Evolutionary conservation across 1,284 basidiomycete species (phyloP), one percentile per base, ranked within the genome.

Genomic region (Trametes hirsuta): DNA sequence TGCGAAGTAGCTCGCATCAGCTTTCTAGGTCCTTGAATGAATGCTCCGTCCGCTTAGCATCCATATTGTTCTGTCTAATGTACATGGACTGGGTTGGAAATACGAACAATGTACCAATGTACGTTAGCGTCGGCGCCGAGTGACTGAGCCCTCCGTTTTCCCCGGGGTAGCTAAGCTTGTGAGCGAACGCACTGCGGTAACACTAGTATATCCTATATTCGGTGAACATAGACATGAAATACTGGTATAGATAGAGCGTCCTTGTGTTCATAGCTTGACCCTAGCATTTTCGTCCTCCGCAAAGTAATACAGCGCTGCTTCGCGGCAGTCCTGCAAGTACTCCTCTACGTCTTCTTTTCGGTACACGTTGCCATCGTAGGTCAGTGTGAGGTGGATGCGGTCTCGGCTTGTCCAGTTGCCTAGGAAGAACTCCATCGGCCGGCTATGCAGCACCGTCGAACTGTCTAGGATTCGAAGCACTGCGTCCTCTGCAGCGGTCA

Each of bases 291-390:
- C 51, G 1, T 18, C 36, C 4, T 46, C 18, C 14, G 30, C 57
- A 18, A 70, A 37, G 55, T 68, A 69, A 18, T 59, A 56, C 36
- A 66, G 14, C 34, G 63, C 48, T 25, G 67, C 69, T 11, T 59
- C 53, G 30, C 58, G 57, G 14, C 66, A 65, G 35, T 70, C 69
- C 34, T 59, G 59, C 53, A 69, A 36, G 52, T 65, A 70, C 61
- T 67, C 67, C 44, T 63, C 55, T 11, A 63, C 63, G 14, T 66
- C 59, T 21, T 51, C 53, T 3, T 22, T 35, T 10, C 57, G 59
- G 46, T 67, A 69, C n/a, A 66, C 65, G 47, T 70, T 69, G 37
- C 48, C 67, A 37, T 71, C 69, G 59, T 62, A 68, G 14, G 53
- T 66, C 8, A 66, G 39, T 8, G 51, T 49, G 18, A 71, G 47